phyloP scores from a whole-genome alignment of 345 rosid species.

The Melaleuca alternifolia region DNA sequence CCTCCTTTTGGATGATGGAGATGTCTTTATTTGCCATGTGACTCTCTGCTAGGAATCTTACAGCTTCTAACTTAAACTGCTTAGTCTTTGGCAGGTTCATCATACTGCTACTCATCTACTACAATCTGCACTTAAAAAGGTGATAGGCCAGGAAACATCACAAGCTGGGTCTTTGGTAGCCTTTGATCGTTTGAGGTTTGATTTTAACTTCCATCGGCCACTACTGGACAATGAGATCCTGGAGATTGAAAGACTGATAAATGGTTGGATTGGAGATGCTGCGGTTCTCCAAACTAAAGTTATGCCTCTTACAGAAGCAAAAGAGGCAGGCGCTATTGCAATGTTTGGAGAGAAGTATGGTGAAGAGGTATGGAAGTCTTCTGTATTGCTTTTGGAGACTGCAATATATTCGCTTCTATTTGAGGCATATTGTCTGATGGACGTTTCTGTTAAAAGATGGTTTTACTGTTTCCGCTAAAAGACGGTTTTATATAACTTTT shows the following conservation, averaged over 20 bases:
- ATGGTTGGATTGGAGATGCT: constrained; percentile 78
- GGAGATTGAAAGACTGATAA: constrained; percentile 64
- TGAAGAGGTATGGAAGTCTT: constrained; percentile 48
- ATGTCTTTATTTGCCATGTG: neutral
- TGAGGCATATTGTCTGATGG: neutral
- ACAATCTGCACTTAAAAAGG: constrained; percentile 89
- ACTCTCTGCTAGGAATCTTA: neutral
- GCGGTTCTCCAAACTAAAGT: constrained; percentile 69
- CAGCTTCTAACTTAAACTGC: neutral
- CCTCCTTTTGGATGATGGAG: neutral
- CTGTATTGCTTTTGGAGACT: neutral
- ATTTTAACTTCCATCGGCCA: constrained; percentile 79
- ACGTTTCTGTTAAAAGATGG: neutral
- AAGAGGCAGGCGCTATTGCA: constrained; percentile 87
- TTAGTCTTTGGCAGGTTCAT: constrained; percentile 55
- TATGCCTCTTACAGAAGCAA: constrained; percentile 73
- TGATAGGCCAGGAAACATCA: constrained; percentile 75
- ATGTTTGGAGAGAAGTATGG: constrained; percentile 98
- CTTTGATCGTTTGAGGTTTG: constrained; percentile 94
- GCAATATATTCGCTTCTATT: neutral
- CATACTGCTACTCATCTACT: constrained; percentile 96
- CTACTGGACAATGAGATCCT: constrained; percentile 56
- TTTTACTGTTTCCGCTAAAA: neutral
- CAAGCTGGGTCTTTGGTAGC: constrained; percentile 98
- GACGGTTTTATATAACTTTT: neutral